These are phyloP conservation scores for Vaccinium myrtillus DNA, from an alignment of 148 eudicot species.

Conservation along the genomic window DNA sequence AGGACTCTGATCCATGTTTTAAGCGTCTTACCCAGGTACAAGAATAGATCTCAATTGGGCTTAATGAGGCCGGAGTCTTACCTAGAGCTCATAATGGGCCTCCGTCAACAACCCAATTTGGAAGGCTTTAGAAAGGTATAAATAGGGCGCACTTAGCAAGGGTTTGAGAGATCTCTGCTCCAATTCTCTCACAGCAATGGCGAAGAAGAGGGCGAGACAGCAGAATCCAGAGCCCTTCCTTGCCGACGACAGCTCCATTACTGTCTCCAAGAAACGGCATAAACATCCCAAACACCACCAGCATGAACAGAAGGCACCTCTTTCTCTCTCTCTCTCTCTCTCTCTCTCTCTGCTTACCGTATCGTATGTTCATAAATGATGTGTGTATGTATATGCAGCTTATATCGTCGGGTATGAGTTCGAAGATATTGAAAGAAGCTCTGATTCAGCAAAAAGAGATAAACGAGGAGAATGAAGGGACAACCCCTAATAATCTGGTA, in stretches of 20 bases:
- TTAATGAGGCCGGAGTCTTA: background rate
- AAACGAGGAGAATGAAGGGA: slow-evolving; percentile 51
- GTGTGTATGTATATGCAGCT: slow-evolving; percentile 32
- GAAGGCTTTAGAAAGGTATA: background rate
- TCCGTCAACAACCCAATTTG: background rate
- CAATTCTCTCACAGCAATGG: slow-evolving; percentile 26
- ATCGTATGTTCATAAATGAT: background rate
- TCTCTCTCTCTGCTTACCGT: background rate
- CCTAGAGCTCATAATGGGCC: background rate
- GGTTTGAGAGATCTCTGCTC: slow-evolving; percentile 3
- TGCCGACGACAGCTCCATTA: slow-evolving; percentile 22
- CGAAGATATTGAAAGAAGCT: slow-evolving; percentile 78
- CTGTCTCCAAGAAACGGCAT: slow-evolving; percentile 41
- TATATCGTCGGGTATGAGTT: slow-evolving; percentile 59
- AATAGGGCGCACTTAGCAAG: background rate
- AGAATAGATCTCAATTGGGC: background rate
- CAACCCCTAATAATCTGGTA: slow-evolving; percentile 20
- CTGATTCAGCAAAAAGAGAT: slow-evolving; percentile 76
- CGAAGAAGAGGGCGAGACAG: slow-evolving; percentile 52
- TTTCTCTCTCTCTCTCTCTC: background rate
- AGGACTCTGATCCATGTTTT: too few relatives aligned
- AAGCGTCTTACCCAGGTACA: too few relatives aligned
- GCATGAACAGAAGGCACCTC: slow-evolving; percentile 38
- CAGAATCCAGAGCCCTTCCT: slow-evolving; percentile 65
- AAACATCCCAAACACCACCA: slow-evolving; percentile 66